phyloP scores from a whole-genome alignment of 371 early-diverging fungal species.

The Amoeboradix gromovi region DNA sequence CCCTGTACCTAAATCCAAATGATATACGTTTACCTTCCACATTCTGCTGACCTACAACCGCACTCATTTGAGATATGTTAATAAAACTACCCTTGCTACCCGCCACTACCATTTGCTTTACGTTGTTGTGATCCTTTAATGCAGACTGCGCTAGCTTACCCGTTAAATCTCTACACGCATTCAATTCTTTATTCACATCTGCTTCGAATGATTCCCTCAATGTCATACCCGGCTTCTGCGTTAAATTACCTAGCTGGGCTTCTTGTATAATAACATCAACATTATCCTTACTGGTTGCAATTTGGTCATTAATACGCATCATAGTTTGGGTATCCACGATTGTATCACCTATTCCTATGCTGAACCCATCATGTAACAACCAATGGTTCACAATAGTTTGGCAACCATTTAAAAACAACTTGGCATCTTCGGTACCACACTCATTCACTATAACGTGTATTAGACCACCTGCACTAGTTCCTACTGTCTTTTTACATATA shows the following conservation, averaged over 20 bases:
- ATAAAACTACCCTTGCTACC: conserved; percentile 97
- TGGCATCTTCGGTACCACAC: conserved; percentile 64
- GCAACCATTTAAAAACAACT: conserved; percentile 69
- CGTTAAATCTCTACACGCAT: conserved; percentile 83
- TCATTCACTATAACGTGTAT: conserved; percentile 92
- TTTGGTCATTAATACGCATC: conserved; percentile 49
- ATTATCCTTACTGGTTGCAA: conserved; percentile 47
- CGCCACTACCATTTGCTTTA: conserved; percentile 91
- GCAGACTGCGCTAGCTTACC: conserved; percentile 68
- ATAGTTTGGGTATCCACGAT: conserved; percentile 72
- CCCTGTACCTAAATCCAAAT: conserved; percentile 81
- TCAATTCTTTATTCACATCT: conserved; percentile 60
- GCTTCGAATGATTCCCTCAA: conserved; percentile 87
- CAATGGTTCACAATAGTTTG: conserved; percentile 91
- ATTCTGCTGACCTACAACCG: conserved; percentile 98
- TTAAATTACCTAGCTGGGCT: conserved; percentile 59
- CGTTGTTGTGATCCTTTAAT: conserved; percentile 79
- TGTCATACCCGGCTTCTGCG: conserved; percentile 88
- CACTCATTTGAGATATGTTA: conserved; percentile 96
- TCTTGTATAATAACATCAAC: conserved; percentile 56
- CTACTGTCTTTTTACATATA: conserved; percentile 91
- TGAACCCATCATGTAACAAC: conserved; percentile 70
- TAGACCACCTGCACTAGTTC: conserved; percentile 65
- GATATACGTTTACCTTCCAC: conserved; percentile 98
- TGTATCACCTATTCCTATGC: conserved; percentile 97